Conservation (phyloP, 352 stramenopile species). For the Phytophthora multivora region DNA sequence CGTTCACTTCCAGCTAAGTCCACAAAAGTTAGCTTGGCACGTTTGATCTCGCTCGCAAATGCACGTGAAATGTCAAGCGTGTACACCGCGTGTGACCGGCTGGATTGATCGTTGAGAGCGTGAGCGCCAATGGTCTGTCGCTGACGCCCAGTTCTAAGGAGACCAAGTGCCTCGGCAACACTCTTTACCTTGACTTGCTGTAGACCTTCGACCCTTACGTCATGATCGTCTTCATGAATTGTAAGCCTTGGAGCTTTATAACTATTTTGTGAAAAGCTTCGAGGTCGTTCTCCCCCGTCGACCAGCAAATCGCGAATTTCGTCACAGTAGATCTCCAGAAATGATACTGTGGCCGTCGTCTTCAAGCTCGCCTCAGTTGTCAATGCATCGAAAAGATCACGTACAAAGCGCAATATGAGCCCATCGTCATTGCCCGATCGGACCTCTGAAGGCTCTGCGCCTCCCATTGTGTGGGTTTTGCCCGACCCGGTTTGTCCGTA, state of each 20-base stretch:
- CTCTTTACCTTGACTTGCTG: slow-evolving; percentile 62
- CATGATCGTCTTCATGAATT: slow-evolving; percentile 48
- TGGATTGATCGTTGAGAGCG: slow-evolving; percentile 84
- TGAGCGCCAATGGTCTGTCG: slow-evolving; percentile 75
- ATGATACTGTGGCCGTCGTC: slow-evolving; percentile 65
- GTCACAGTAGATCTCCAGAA: slow-evolving; percentile 98
- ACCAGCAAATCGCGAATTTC: slow-evolving; percentile 95
- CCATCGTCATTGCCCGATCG: slow-evolving; percentile 49
- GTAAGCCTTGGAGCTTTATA: slow-evolving; percentile 34
- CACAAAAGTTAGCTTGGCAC: slow-evolving; percentile 71
- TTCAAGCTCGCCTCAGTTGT: slow-evolving; percentile 29
- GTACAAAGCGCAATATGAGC: slow-evolving; percentile 78
- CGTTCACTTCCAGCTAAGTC: slow-evolving; percentile 86
- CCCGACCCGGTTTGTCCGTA: slow-evolving; percentile 85
- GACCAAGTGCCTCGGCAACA: slow-evolving; percentile 55
- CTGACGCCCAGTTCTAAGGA: slow-evolving; percentile 64
- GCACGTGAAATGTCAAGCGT: slow-evolving; percentile 71
- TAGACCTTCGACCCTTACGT: slow-evolving; percentile 74
- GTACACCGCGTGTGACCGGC: slow-evolving; percentile 85
- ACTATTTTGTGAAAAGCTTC: slow-evolving; percentile 37
- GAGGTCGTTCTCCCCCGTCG: slow-evolving; percentile 19
- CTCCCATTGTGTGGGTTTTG: slow-evolving; percentile 86
- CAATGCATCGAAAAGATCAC: slow-evolving; percentile 64
- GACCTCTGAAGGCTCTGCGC: slow-evolving; percentile 31
- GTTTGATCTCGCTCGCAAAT: slow-evolving; percentile 25